These are phyloP conservation scores for Dendrobium nobile DNA, from an alignment of 106 monocot genomes.

Conservation along the genomic window DNA sequence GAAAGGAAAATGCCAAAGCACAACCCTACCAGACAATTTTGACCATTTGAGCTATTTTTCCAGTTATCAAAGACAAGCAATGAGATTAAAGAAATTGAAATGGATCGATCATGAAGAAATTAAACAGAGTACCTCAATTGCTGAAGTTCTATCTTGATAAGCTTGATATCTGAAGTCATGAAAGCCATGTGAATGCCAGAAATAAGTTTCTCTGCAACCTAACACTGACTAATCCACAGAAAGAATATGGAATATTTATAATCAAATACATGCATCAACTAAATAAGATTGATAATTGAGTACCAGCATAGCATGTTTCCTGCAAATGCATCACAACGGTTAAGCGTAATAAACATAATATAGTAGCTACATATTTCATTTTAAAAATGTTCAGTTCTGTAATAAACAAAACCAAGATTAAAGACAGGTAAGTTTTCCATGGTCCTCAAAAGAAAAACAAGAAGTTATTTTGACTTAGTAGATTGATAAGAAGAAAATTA, in stretches of 20 bases:
- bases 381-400: neutral
- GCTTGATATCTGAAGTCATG: slow-evolving; percentile 3
- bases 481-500: no score
- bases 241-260: neutral
- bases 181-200: neutral
- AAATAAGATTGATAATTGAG: neutral
- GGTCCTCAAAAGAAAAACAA: neutral
- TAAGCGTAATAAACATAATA: neutral
- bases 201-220: slow-evolving; percentile 8
- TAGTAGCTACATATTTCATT: neutral
- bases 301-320: neutral
- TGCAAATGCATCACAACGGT: neutral
- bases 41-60: neutral
- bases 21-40: neutral
- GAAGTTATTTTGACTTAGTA: no score
- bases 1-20: no score
- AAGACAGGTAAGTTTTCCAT: neutral
- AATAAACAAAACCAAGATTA: neutral
- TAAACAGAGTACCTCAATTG: neutral
- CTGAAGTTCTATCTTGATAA: neutral
- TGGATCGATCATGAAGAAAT: neutral
- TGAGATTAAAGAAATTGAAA: neutral
- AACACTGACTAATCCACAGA: slow-evolving; percentile 9
- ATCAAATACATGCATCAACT: neutral
- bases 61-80: slow-evolving; percentile 2